A percentile compares a stretch with the other conserved stretches of the same genome.
Conservation (phyloP, 495 filamentous ascomycete genomes). For the Talaromyces ruber region DNA sequence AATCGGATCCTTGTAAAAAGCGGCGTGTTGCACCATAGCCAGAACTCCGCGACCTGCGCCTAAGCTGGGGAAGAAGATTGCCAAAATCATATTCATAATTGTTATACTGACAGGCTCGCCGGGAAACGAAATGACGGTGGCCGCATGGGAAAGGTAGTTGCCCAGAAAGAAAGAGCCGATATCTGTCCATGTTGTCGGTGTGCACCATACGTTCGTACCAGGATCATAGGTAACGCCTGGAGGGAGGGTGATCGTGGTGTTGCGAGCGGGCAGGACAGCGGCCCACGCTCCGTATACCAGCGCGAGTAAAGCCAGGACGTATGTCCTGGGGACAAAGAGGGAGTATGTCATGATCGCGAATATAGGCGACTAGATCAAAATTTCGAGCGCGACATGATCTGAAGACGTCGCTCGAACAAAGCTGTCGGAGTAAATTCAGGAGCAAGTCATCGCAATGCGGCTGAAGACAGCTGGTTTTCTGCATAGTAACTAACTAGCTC, state of each 20-base stretch:
- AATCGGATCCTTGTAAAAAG: slow-evolving; percentile 16
- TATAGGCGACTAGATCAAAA: background rate
- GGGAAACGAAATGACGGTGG: slow-evolving; percentile 31
- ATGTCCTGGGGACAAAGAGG: background rate
- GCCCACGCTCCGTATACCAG: background rate
- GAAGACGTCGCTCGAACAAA: background rate
- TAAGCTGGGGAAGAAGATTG: slow-evolving; percentile 22
- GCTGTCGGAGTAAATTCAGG: background rate
- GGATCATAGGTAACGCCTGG: slow-evolving; percentile 6
- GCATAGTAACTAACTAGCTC: no score
- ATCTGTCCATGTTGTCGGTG: slow-evolving; percentile 25
- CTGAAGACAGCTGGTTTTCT: background rate
- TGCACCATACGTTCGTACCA: slow-evolving; percentile 6
- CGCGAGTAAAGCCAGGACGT: background rate
- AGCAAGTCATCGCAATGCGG: background rate
- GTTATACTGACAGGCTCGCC: slow-evolving; percentile 22
- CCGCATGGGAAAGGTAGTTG: slow-evolving; percentile 37
- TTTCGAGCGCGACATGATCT: background rate
- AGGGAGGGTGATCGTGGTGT: slow-evolving; percentile 3
- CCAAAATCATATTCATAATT: slow-evolving; percentile 15
- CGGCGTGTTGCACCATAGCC: slow-evolving; percentile 17
- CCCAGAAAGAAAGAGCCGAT: slow-evolving; percentile 28
- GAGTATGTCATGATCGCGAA: background rate
- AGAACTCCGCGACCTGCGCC: slow-evolving; percentile 21
- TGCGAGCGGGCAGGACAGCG: background rate